Evolutionary conservation across 164 flowering plant genomes (phyloP).

Genomic region (Buxus sempervirens): DNA sequence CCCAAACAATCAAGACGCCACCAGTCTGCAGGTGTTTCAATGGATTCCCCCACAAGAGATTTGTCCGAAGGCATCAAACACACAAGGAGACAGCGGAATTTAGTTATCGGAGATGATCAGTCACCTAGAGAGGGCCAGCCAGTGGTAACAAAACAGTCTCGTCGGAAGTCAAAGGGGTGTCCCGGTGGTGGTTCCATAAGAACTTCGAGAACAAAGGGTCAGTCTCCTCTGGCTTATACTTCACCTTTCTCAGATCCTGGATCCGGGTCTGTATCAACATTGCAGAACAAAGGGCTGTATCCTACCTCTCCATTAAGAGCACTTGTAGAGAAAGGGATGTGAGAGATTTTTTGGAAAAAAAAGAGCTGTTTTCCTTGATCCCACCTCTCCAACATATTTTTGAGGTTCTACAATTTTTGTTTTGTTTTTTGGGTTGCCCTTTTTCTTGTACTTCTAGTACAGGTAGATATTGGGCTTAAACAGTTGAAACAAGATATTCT

Average conservation of each 20-base stretch:
- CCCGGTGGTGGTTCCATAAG: conserved; percentile 23
- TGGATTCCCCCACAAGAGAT: conserved; percentile 13
- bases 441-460: too few species aligned
- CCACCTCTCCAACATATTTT: too few species aligned
- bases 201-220: conserved; percentile 24
- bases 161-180: conserved; percentile 27
- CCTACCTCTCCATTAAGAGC: neutral
- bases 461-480: too few species aligned
- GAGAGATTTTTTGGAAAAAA: too few species aligned
- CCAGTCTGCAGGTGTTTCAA: conserved; percentile 10
- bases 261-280: neutral
- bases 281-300: neutral
- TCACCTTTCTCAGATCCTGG: conserved; percentile 20
- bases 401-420: too few species aligned
- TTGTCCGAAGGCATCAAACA: conserved; percentile 10
- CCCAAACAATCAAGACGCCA: conserved; percentile 29
- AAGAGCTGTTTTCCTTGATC: too few species aligned
- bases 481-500: too few species aligned
- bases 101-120: neutral
- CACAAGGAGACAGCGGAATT: conserved; percentile 10
- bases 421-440: too few species aligned
- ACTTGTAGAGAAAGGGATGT: neutral
- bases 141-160: conserved; percentile 25
- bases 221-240: conserved; percentile 6
- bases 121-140: conserved; percentile 19